Conservation (phyloP, 257 asterid genomes). For the Nicotiana benthamiana region DNA sequence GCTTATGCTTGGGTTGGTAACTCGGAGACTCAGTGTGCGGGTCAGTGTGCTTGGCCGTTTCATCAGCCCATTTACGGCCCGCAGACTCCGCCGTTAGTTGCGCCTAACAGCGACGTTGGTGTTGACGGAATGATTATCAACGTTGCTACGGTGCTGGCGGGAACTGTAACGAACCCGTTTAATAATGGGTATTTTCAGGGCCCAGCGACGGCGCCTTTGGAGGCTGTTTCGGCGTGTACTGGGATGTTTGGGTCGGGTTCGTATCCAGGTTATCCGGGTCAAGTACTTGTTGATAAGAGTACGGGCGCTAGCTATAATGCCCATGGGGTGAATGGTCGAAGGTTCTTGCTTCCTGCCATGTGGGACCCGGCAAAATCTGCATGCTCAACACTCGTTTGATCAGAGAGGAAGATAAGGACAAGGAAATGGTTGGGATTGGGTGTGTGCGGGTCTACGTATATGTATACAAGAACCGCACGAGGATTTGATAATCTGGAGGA, state of each 20-base stretch:
- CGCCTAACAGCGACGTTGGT: conserved; percentile 77
- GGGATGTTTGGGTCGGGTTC: conserved; percentile 72
- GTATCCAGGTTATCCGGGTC: conserved; percentile 66
- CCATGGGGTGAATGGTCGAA: conserved; percentile 56
- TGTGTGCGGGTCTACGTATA: conserved; percentile 27
- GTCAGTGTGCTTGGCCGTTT: conserved; percentile 88
- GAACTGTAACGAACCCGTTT: conserved; percentile 67
- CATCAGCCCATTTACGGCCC: conserved; percentile 86
- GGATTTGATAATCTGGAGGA: neutral
- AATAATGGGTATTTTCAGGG: conserved; percentile 72
- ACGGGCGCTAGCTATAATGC: conserved; percentile 71
- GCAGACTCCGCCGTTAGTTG: conserved; percentile 50
- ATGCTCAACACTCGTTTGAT: conserved; percentile 64
- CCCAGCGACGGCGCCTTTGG: conserved; percentile 60
- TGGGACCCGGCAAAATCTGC: conserved; percentile 66
- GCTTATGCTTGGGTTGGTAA: conserved; percentile 85
- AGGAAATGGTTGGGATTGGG: neutral
- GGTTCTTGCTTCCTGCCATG: conserved; percentile 78
- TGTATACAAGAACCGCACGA: conserved; percentile 1
- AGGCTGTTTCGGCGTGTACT: conserved; percentile 73
- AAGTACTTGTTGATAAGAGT: conserved; percentile 34
- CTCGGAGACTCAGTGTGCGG: conserved; percentile 61
- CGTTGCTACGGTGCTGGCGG: conserved; percentile 65
- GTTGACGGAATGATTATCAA: conserved; percentile 69
- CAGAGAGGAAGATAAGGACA: too few species aligned